These are phyloP conservation scores for Calocybe gangraenosa DNA, from an alignment of 768 basidiomycete species.

Conservation along the genomic window DNA sequence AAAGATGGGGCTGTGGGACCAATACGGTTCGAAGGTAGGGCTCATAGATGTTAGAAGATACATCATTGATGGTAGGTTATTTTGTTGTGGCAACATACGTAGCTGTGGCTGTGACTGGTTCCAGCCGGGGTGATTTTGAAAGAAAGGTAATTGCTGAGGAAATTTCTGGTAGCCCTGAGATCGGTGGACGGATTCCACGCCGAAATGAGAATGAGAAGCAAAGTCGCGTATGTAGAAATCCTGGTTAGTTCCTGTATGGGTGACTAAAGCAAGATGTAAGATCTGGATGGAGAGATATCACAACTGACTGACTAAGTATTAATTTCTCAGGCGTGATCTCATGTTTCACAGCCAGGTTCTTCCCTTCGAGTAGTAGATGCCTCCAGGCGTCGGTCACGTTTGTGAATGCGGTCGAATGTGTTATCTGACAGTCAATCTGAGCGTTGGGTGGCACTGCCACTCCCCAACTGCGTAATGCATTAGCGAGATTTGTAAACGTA, in stretches of 20 bases:
- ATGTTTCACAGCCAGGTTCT: slow-evolving; percentile 24
- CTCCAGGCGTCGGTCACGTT: slow-evolving; percentile 34
- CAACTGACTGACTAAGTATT: slow-evolving; percentile 31
- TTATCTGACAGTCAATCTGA: slow-evolving; percentile 34
- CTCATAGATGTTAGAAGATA: slow-evolving; percentile 38
- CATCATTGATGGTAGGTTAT: slow-evolving; percentile 29
- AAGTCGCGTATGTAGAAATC: slow-evolving; percentile 36
- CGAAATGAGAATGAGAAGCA: slow-evolving; percentile 14
- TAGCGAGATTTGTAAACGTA: not conserved
- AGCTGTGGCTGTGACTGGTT: slow-evolving; percentile 1
- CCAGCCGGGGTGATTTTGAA: slow-evolving; percentile 9
- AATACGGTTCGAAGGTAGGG: slow-evolving; percentile 30
- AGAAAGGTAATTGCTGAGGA: slow-evolving; percentile 8
- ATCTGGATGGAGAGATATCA: not conserved
- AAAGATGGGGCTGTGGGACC: slow-evolving; percentile 26
- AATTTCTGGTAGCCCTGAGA: slow-evolving; percentile 12
- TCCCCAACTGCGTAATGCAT: slow-evolving; percentile 33
- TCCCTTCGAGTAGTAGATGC: slow-evolving; percentile 29
- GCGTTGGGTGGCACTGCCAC: slow-evolving; percentile 33
- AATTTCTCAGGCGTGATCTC: slow-evolving; percentile 37
- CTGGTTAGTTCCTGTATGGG: slow-evolving; percentile 34
- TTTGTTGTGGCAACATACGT: slow-evolving; percentile 18
- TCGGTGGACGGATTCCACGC: slow-evolving; percentile 12
- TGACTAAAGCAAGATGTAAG: slow-evolving; percentile 25
- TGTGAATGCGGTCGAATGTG: slow-evolving; percentile 24